A percentile compares a stretch with the other conserved stretches of the same genome.
These are phyloP conservation scores for Amphichorda felina DNA, from an alignment of 2,329 filamentous ascomycete species.

Conservation along the genomic window DNA sequence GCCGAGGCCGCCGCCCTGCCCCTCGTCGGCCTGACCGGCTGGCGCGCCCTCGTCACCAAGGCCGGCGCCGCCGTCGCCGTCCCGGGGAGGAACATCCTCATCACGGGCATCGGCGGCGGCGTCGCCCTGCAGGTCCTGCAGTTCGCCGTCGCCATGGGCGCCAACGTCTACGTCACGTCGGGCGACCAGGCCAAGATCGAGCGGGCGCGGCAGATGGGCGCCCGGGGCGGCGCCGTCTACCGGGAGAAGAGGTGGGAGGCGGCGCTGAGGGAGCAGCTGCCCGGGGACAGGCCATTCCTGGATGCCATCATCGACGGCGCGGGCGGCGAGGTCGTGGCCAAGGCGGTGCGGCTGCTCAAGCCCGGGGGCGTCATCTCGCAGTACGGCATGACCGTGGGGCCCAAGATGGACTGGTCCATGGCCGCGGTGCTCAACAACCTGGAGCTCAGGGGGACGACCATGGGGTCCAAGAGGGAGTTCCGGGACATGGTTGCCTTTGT, in stretches of 20 bases:
- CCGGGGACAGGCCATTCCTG: constrained; percentile 52
- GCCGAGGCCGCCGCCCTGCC: constrained; percentile 76
- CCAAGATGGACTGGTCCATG: constrained; percentile 83
- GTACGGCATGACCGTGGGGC: constrained; percentile 84
- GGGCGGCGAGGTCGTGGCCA: constrained; percentile 70
- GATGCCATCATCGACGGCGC: constrained; percentile 88
- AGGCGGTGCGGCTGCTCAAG: constrained; percentile 59
- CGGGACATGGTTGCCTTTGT: constrained; percentile 84
- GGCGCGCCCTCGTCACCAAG: constrained; percentile 78
- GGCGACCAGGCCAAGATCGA: constrained; percentile 65
- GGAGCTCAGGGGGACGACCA: constrained; percentile 75
- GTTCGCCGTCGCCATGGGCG: constrained; percentile 65
- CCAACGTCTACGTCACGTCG: constrained; percentile 72
- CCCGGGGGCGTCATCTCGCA: constrained; percentile 70
- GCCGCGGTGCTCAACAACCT: constrained; percentile 75
- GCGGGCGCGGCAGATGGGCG: constrained; percentile 60
- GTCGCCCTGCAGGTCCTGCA: constrained; percentile 74
- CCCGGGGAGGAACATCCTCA: constrained; percentile 60
- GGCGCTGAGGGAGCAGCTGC: constrained; percentile 51
- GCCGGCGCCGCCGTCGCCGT: constrained; percentile 48
- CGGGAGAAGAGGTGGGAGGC: constrained; percentile 72
- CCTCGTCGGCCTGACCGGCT: constrained; percentile 76
- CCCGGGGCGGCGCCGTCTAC: constrained; percentile 72
- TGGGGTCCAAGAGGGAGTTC: constrained; percentile 87
- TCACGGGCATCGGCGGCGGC: constrained; percentile 89